These are phyloP conservation scores for Chlorella sorokiniana DNA, from an alignment of 139 green algal genomes.

Conservation along the genomic window DNA sequence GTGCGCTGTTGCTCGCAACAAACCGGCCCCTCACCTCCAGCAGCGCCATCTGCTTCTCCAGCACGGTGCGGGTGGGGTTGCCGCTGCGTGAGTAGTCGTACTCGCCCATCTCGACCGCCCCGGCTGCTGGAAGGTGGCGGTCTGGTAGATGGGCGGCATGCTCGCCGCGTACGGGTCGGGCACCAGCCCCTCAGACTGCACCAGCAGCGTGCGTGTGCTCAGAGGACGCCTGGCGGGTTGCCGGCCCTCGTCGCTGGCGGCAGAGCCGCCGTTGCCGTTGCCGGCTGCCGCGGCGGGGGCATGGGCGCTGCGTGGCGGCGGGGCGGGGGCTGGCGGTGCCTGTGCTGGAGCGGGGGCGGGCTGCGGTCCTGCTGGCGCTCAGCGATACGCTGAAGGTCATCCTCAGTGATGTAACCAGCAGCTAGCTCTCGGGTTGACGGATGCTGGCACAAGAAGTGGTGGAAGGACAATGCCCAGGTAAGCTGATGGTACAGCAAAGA, in stretches of 20 bases:
- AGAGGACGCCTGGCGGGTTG: slow-evolving; percentile 14
- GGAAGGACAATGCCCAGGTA: too few species aligned
- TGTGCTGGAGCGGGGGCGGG: too few species aligned
- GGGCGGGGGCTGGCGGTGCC: background rate
- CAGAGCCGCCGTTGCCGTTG: slow-evolving; percentile 15
- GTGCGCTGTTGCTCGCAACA: background rate
- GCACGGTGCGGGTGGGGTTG: slow-evolving; percentile 89
- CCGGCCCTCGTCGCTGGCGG: background rate
- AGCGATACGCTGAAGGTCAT: too few species aligned
- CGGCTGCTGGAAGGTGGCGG: slow-evolving; percentile 85
- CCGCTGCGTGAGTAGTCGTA: slow-evolving; percentile 98
- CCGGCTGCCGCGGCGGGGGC: background rate
- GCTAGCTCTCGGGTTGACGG: too few species aligned
- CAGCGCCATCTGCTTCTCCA: slow-evolving; percentile 81
- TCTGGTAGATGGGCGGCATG: slow-evolving; percentile 96
- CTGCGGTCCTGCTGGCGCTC: too few species aligned
- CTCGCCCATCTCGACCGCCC: slow-evolving; percentile 76
- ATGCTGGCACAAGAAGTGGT: too few species aligned
- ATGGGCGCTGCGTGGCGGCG: background rate
- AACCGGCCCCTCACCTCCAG: slow-evolving; percentile 69
- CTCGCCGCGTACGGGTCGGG: slow-evolving; percentile 83
- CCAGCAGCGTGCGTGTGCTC: slow-evolving; percentile 56
- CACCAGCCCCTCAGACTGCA: slow-evolving; percentile 44
- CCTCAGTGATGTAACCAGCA: too few species aligned
- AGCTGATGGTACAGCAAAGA: too few species aligned